These are phyloP conservation scores for Apiosordaria backusii DNA, from an alignment of 495 filamentous ascomycete species.

Conservation along the genomic window DNA sequence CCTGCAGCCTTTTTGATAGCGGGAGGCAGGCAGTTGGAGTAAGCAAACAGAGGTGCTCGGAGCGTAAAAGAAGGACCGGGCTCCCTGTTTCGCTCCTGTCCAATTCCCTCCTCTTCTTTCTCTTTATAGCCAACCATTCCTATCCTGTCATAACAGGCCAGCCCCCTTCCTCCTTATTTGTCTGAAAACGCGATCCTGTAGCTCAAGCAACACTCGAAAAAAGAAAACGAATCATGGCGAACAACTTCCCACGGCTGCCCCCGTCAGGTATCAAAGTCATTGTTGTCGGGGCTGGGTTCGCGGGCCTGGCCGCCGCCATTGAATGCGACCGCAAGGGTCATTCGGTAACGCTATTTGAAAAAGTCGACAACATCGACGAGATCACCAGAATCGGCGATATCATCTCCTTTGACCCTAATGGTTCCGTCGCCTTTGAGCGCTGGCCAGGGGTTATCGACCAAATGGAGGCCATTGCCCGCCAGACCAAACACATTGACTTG, in stretches of 20 bases:
- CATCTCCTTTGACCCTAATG: slow-evolving; percentile 52
- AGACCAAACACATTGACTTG: slow-evolving; percentile 35
- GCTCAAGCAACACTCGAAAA: neutral
- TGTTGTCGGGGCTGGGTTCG: slow-evolving; percentile 61
- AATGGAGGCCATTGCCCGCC: slow-evolving; percentile 50
- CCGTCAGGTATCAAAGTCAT: slow-evolving; percentile 53
- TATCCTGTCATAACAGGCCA: neutral
- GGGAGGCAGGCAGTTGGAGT: neutral
- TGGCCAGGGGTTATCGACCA: slow-evolving; percentile 48
- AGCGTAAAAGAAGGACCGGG: neutral
- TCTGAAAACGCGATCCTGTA: too few relatives aligned
- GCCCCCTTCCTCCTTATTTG: neutral
- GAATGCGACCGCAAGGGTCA: slow-evolving; percentile 49
- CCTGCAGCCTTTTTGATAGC: neutral
- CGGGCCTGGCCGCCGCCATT: slow-evolving; percentile 57
- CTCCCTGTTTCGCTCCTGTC: neutral
- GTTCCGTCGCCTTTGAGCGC: slow-evolving; percentile 43
- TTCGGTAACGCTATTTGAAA: slow-evolving; percentile 35
- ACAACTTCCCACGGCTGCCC: slow-evolving; percentile 24
- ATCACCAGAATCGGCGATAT: slow-evolving; percentile 48
- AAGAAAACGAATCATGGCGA: slow-evolving; percentile 15
- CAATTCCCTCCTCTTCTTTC: neutral
- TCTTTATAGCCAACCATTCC: neutral
- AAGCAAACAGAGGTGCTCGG: neutral
- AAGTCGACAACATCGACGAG: slow-evolving; percentile 39